Evolutionary conservation across 2,329 filamentous ascomycete genomes (phyloP).

Genomic region (Lasiodiplodia theobromae): DNA sequence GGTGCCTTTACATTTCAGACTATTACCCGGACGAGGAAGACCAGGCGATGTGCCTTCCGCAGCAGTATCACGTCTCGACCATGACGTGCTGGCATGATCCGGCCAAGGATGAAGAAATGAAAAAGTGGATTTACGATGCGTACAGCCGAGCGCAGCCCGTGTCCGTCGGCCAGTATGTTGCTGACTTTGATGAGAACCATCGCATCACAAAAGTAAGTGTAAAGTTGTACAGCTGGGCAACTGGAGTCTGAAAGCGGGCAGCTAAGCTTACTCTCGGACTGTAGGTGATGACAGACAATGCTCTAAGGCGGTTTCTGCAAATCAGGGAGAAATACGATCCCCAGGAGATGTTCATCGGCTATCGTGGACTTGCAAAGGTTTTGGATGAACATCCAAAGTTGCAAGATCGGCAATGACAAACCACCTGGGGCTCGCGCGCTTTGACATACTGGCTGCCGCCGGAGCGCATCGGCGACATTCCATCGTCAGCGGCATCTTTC

Average conservation of each 20-base stretch:
- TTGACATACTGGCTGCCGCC: no score
- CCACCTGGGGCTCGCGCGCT: no score
- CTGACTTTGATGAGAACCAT: slow-evolving; percentile 31
- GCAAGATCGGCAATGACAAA: not conserved
- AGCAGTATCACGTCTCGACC: slow-evolving; percentile 34
- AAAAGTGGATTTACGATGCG: slow-evolving; percentile 27
- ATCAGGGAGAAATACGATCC: slow-evolving; percentile 30
- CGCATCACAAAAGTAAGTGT: slow-evolving; percentile 26
- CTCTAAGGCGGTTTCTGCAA: slow-evolving; percentile 23
- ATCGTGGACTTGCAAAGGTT: not conserved
- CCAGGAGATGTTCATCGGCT: slow-evolving; percentile 22
- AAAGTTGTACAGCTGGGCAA: no score
- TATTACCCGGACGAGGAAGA: slow-evolving; percentile 32
- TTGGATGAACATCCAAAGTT: not conserved
- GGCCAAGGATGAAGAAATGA: slow-evolving; percentile 18
- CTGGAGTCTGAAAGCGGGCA: no score
- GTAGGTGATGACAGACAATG: slow-evolving; percentile 31
- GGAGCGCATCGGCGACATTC: no score
- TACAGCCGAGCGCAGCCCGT: slow-evolving; percentile 23
- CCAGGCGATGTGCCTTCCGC: slow-evolving; percentile 31
- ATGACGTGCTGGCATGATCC: slow-evolving; percentile 32
- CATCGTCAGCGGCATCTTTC: no score
- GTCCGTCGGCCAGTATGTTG: slow-evolving; percentile 32
- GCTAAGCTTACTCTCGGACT: not conserved
- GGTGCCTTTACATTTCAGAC: slow-evolving; percentile 30